Evolutionary conservation across 148 eudicot species (phyloP).

Genomic region (Pharnaceum exiguum): DNA sequence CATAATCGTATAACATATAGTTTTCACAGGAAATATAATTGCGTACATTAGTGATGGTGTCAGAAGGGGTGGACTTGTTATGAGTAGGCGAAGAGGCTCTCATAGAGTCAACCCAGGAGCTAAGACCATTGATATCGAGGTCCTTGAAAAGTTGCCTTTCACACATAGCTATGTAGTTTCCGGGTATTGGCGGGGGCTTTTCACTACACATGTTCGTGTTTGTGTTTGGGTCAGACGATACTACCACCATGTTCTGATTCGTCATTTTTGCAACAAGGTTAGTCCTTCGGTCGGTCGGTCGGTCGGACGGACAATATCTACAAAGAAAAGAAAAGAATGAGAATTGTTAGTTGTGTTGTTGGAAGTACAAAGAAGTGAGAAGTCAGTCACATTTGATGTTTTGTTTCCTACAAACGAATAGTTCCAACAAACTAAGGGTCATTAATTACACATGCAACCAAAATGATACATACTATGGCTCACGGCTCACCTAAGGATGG

Average conservation of each 20-base stretch:
- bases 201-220: conserved; percentile 19
- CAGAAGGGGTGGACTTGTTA: conserved; percentile 31
- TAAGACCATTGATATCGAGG: conserved; percentile 42
- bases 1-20: too few species aligned
- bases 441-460: too few species aligned
- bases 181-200: conserved; percentile 46
- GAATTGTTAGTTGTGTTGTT: background rate
- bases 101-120: conserved; percentile 81
- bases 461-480: too few species aligned
- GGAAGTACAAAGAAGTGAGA: background rate
- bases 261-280: conserved; percentile 19
- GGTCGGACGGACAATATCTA: conserved; percentile 2
- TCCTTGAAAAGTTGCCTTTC: conserved; percentile 43
- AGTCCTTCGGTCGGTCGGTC: too few species aligned
- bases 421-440: too few species aligned
- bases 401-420: too few species aligned
- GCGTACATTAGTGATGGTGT: conserved; percentile 37
- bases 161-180: conserved; percentile 36
- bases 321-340: background rate
- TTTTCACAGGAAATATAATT: too few species aligned
- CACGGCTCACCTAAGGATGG: too few species aligned
- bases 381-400: too few species aligned
- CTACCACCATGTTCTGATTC: conserved; percentile 42
- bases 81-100: conserved; percentile 81
- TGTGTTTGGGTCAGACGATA: conserved; percentile 29